Evolutionary conservation across 345 rosid species (phyloP).

Genomic region (Stellera chamaejasme): DNA sequence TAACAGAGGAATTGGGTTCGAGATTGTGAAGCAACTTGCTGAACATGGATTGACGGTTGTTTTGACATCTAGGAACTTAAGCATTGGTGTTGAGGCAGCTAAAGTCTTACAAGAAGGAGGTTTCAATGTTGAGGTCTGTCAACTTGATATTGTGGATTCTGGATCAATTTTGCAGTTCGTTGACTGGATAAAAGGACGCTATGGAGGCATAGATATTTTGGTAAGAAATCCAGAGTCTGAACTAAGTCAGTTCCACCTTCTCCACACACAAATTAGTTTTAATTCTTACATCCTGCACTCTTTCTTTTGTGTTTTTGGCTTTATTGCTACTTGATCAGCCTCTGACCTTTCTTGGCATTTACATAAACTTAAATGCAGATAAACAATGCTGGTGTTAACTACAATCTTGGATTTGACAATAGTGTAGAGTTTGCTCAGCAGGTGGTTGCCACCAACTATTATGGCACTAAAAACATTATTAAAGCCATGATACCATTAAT

Average conservation of each 20-base stretch:
- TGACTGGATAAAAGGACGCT: slow-evolving; percentile 57
- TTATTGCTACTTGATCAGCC: neutral
- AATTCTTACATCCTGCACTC: neutral
- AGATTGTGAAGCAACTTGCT: slow-evolving; percentile 82
- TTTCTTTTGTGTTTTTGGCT: neutral
- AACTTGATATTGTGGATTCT: slow-evolving; percentile 56
- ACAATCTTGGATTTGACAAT: slow-evolving; percentile 64
- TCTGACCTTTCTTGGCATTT: slow-evolving; percentile 8
- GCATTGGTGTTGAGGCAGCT: slow-evolving; percentile 77
- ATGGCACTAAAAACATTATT: slow-evolving; percentile 71
- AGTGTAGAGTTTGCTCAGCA: slow-evolving; percentile 58
- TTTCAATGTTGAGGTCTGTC: slow-evolving; percentile 67
- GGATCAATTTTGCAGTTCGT: slow-evolving; percentile 46
- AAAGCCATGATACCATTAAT: slow-evolving; percentile 80
- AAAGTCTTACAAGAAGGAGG: slow-evolving; percentile 81
- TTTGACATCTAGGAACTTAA: slow-evolving; percentile 62
- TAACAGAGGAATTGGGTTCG: slow-evolving; percentile 92
- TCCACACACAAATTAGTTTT: neutral
- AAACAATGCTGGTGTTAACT: slow-evolving; percentile 93
- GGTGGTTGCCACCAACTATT: slow-evolving; percentile 67
- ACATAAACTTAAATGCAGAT: slow-evolving; percentile 36
- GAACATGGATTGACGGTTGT: slow-evolving; percentile 74
- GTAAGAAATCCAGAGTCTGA: slow-evolving; percentile 25
- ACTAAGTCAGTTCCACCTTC: neutral
- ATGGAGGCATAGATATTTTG: slow-evolving; percentile 67